Evolutionary conservation across 192 early-diverging fungal species (phyloP).

Genomic region (Phycomyces blakesleeanus): DNA sequence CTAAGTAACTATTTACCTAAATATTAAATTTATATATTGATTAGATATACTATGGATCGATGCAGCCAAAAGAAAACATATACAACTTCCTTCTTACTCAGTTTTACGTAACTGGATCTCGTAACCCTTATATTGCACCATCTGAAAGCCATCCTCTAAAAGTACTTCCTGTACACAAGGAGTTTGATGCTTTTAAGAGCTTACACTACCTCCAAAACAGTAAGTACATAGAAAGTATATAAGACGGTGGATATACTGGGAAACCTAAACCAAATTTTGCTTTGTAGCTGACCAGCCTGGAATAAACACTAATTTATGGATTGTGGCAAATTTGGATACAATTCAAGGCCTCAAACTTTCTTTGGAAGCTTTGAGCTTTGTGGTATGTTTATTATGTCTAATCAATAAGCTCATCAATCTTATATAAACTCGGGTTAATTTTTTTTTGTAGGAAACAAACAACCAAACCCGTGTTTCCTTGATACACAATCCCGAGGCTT

Average conservation of each 20-base stretch:
- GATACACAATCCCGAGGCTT: conserved; percentile 45
- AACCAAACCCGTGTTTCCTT: conserved; percentile 44
- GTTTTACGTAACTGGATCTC: conserved; percentile 51
- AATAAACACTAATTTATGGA: conserved; percentile 37
- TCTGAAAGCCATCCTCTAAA: conserved; percentile 41
- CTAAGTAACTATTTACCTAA: too few relatives aligned
- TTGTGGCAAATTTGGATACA: conserved; percentile 55
- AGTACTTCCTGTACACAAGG: conserved; percentile 32
- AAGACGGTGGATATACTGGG: neutral
- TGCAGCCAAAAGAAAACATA: conserved; percentile 53
- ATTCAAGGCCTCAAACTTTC: conserved; percentile 48
- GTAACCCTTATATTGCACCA: conserved; percentile 65
- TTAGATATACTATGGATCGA: conserved; percentile 48
- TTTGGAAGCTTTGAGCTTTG: conserved; percentile 42
- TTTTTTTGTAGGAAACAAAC: conserved; percentile 22
- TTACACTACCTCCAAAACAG: neutral
- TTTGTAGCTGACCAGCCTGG: conserved; percentile 9
- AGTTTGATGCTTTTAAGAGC: neutral
- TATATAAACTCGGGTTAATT: neutral
- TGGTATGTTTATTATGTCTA: conserved; percentile 20
- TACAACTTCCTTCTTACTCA: conserved; percentile 71
- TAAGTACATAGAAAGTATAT: neutral
- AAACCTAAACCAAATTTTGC: neutral
- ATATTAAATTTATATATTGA: neutral
- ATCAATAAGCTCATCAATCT: neutral